Evolutionary conservation across 2,329 filamentous ascomycete genomes (phyloP), one percentile per base, ranked within the genome.

Genomic region (Chrysoporthe deuterocubensis): DNA sequence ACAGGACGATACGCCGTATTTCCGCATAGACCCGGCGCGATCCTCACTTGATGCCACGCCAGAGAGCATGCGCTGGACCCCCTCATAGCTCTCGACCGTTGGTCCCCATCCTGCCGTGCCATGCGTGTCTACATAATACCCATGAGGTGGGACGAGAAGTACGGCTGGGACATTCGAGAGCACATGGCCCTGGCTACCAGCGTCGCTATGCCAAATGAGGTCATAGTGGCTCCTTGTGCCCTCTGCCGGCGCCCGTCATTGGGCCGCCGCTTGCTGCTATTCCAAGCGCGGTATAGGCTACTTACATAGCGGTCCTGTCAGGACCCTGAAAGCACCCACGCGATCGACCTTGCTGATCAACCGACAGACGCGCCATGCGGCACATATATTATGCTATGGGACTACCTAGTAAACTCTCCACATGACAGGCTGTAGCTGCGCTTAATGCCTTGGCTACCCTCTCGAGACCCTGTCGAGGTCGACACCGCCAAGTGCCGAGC

Each of bases 311-410:
- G 26, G 60, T 18, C 60, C 40, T 21, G 26, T 62, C 44, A 52
- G 60, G 60, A 62, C 46, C 60, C 46, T 44, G 26, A 54, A 60
- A 57, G 40, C 54, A 54, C 32, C 50, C 50, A 34, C 50, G 21
- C 26, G 50, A 54, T 54, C 50, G 50, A 34, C 50, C 50, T 32
- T 3, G 50, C 26, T 16, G 26, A 4, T 34, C 50, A 21, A 54
- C 21, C 44, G 26, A 54, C 26, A 54, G 50, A 54, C 50, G 50
- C 50, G 50, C 37, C 18, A 58, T n/a, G 56, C 56, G 32, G 37
- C 56, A 42, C n/a, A 58, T 58, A 58, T 42, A 54, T n/a, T 21
- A 42, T 40, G 16, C 5, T 40, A 42, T 57, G 54, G 32, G 16
- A 34, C 26, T 26, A 26, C 26, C 26, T 26, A 26, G 26, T 26